Evolutionary conservation across 108 stramenopile species (phyloP).

Genomic region (Pseudonitzschia delicatissima): DNA sequence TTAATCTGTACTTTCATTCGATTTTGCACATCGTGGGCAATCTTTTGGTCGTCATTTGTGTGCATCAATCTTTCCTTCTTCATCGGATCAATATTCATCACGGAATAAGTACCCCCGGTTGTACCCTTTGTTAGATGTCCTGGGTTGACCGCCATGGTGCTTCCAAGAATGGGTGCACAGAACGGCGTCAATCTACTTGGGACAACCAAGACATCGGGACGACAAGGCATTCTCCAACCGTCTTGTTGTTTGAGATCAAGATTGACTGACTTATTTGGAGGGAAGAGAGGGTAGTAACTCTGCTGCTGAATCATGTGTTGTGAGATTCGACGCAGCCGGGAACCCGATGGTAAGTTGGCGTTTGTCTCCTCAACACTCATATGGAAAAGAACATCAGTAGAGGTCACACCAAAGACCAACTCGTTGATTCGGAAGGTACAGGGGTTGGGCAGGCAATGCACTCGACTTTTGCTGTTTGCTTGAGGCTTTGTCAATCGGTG

Average conservation of each 20-base stretch:
- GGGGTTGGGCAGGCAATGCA: slow-evolving; percentile 91
- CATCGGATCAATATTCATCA: slow-evolving; percentile 79
- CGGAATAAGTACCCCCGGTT: slow-evolving; percentile 91
- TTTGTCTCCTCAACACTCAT: slow-evolving; percentile 81
- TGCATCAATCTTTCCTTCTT: slow-evolving; percentile 39
- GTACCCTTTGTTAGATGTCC: slow-evolving; percentile 77
- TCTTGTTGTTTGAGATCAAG: slow-evolving; percentile 79
- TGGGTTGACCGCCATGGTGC: slow-evolving; percentile 84
- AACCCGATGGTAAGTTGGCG: slow-evolving; percentile 60
- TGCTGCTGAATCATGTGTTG: slow-evolving; percentile 88
- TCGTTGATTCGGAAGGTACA: slow-evolving; percentile 87
- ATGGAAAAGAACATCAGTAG: slow-evolving; percentile 87
- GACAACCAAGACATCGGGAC: slow-evolving; percentile 89
- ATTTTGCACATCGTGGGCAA: slow-evolving; percentile 47
- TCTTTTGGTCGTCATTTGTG: slow-evolving; percentile 25
- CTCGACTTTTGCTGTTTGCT: slow-evolving; percentile 40
- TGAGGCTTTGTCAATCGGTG: slow-evolving; percentile 36
- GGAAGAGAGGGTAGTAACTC: slow-evolving; percentile 95
- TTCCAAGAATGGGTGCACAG: slow-evolving; percentile 56
- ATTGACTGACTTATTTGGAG: slow-evolving; percentile 56
- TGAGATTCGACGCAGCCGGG: slow-evolving; percentile 82
- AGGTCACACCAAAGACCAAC: slow-evolving; percentile 79
- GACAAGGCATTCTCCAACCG: slow-evolving; percentile 74
- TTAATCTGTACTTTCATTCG: slow-evolving; percentile 76
- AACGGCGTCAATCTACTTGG: slow-evolving; percentile 90